These are phyloP conservation scores for Powellomyces hirtus DNA, from an alignment of 192 early-diverging fungal genomes.

Conservation along the genomic window DNA sequence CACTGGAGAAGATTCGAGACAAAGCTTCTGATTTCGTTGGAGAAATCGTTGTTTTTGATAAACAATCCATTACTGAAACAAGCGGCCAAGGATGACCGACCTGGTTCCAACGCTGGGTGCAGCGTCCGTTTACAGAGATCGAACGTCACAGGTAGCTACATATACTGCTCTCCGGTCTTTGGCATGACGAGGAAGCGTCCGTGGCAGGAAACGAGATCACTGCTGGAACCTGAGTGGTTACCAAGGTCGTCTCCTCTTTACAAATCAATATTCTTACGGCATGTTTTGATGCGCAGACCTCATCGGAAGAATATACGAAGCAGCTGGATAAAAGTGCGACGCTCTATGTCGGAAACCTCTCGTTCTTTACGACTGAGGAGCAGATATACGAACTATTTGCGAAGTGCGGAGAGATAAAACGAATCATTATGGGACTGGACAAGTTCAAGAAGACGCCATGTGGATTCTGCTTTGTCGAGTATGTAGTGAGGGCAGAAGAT, in stretches of 20 bases:
- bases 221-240: too few relatives aligned
- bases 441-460: conserved; percentile 92
- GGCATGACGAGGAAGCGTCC: too few relatives aligned
- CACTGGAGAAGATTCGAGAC: too few relatives aligned
- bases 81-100: too few relatives aligned
- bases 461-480: conserved; percentile 99
- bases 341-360: conserved; percentile 95
- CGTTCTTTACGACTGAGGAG: conserved; percentile 98
- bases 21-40: too few relatives aligned
- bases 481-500: conserved; percentile 27
- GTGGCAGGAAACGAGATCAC: too few relatives aligned
- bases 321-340: conserved; percentile 59
- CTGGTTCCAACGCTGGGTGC: conserved; percentile 69
- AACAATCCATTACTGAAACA: too few relatives aligned
- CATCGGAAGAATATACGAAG: conserved; percentile 27
- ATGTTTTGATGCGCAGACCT: neutral
- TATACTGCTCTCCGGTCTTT: too few relatives aligned
- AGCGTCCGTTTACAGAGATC: conserved; percentile 85
- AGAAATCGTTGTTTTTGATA: too few relatives aligned
- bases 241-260: too few relatives aligned
- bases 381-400: conserved; percentile 96
- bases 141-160: too few relatives aligned
- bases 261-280: too few relatives aligned
- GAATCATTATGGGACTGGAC: conserved; percentile 98
- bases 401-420: conserved; percentile 94